These are phyloP conservation scores for Prunus mongolica DNA, from an alignment of 306 rosid genomes.

Conservation along the genomic window DNA sequence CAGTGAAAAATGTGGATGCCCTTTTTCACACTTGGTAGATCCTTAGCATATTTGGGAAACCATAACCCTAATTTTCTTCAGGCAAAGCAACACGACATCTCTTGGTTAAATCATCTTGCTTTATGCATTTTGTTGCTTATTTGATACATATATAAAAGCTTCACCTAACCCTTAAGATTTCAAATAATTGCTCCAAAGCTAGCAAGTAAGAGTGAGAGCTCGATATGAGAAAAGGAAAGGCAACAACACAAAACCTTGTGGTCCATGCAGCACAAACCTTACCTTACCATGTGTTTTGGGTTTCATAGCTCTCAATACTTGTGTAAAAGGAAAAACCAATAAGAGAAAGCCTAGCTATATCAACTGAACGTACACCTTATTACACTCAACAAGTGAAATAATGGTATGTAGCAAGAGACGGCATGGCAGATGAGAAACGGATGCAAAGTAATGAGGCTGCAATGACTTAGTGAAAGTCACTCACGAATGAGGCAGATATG, in stretches of 20 bases:
- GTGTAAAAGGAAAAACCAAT: background rate
- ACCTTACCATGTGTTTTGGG: background rate
- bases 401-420: background rate
- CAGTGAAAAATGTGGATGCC: background rate
- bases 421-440: constrained; percentile 1
- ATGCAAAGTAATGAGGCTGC: background rate
- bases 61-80: background rate
- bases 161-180: background rate
- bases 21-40: background rate
- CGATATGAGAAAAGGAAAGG: background rate
- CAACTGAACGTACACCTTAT: background rate
- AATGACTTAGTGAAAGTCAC: too few relatives aligned
- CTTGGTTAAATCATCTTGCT: background rate
- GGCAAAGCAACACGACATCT: background rate
- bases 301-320: background rate
- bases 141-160: background rate
- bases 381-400: background rate
- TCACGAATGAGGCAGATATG: too few relatives aligned
- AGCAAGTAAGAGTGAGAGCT: background rate
- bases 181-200: constrained; percentile 1
- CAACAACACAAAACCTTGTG: background rate
- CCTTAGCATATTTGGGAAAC: background rate
- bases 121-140: background rate
- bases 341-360: background rate
- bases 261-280: constrained; percentile 7